These are phyloP conservation scores for Stephanocyclus meneghinianus DNA, from an alignment of 352 stramenopile genomes.

Conservation along the genomic window DNA sequence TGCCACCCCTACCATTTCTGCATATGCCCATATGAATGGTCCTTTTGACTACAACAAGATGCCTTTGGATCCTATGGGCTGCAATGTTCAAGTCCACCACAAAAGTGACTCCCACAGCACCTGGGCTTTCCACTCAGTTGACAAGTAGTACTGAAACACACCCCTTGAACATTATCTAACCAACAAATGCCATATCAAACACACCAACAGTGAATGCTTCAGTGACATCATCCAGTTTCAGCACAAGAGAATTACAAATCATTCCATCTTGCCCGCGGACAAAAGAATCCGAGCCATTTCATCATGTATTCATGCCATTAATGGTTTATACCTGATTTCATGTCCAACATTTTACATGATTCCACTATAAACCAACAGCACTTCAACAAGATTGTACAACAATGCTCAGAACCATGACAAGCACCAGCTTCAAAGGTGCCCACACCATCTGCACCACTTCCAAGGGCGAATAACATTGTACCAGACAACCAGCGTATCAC, in stretches of 20 bases:
- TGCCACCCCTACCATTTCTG: not conserved
- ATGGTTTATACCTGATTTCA: not conserved
- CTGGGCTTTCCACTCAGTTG: not conserved
- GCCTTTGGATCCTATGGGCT: not conserved
- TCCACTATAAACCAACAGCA: not conserved
- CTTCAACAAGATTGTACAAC: no score
- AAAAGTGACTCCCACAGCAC: not conserved
- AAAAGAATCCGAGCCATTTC: not conserved
- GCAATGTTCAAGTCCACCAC: constrained; percentile 3
- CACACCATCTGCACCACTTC: no score
- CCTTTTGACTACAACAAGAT: constrained; percentile 1
- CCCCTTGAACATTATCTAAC: not conserved
- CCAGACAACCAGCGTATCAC: no score
- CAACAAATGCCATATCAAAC: not conserved
- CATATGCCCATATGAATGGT: constrained; percentile 11
- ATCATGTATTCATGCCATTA: not conserved
- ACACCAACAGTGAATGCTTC: constrained; percentile 1
- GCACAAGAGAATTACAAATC: not conserved
- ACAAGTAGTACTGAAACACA: not conserved
- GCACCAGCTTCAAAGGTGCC: no score
- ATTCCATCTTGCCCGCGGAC: not conserved
- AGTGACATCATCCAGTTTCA: constrained; percentile 5
- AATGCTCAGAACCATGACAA: no score
- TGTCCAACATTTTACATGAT: not conserved
- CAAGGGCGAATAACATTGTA: no score